These are phyloP conservation scores for Penicillium sp. DNA, from an alignment of 2,329 filamentous ascomycete species.

Conservation along the genomic window DNA sequence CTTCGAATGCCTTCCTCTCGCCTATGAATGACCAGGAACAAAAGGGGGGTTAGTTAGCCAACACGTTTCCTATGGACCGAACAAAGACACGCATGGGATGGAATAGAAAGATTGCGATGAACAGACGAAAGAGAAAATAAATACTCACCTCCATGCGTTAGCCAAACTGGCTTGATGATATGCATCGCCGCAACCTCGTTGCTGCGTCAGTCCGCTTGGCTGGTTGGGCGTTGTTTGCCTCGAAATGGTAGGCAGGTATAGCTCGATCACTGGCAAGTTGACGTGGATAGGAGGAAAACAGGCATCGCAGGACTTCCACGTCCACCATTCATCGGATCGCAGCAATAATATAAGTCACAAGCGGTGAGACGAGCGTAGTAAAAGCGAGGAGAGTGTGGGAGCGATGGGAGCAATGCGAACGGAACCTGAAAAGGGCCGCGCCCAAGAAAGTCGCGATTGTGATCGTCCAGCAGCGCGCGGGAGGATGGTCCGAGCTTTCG, in stretches of 20 bases:
- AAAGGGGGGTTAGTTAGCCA: conserved; percentile 23
- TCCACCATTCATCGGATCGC: conserved; percentile 20
- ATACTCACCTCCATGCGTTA: conserved; percentile 80
- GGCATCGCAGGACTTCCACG: conserved; percentile 35
- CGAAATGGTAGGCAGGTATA: conserved; percentile 7
- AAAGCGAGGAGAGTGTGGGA: background rate
- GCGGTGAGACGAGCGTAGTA: background rate
- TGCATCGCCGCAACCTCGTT: conserved; percentile 60
- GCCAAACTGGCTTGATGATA: conserved; percentile 94
- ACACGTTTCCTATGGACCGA: background rate
- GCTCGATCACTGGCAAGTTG: conserved; percentile 25
- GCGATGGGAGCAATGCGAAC: conserved; percentile 21
- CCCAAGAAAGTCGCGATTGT: conserved; percentile 43
- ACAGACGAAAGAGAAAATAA: conserved; percentile 11
- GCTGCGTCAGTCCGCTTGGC: conserved; percentile 4
- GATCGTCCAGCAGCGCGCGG: conserved; percentile 38
- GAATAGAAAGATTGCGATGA: conserved; percentile 5
- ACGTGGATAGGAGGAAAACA: conserved; percentile 29
- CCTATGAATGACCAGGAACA: conserved; percentile 54
- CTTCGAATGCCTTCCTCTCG: conserved; percentile 97
- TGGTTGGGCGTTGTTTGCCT: conserved; percentile 8
- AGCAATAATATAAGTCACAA: background rate
- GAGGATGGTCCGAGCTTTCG: conserved; percentile 41
- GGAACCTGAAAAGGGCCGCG: conserved; percentile 26
- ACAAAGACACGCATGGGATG: conserved; percentile 2